Evolutionary conservation across 75 land plant species (phyloP).

Genomic region (Pinus albicaulis): DNA sequence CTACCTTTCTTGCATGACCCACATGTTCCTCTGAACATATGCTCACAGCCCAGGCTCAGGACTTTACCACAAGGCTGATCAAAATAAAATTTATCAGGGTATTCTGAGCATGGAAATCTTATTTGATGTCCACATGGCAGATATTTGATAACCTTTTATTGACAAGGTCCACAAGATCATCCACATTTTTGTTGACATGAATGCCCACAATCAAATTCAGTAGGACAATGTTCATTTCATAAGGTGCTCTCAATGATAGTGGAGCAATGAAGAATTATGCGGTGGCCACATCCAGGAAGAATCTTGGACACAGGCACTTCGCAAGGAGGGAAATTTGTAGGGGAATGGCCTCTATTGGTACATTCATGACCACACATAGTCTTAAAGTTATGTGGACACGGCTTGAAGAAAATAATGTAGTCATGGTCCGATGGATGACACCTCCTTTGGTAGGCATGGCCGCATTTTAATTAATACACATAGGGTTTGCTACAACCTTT

Average conservation of each 20-base stretch:
- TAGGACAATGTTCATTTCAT: no score
- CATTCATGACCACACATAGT: slow-evolving; percentile 11
- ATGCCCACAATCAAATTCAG: no score
- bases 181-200: no score
- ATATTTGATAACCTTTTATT: neutral
- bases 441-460: slow-evolving; percentile 26
- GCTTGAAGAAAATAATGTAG: slow-evolving; percentile 12
- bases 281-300: no score
- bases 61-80: slow-evolving; percentile 14
- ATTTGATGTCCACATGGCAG: slow-evolving; percentile 18
- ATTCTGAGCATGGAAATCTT: slow-evolving; percentile 11
- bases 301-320: no score
- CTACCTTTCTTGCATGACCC: slow-evolving; percentile 17
- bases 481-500: slow-evolving; percentile 22
- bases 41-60: slow-evolving; percentile 13
- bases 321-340: slow-evolving; percentile 10
- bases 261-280: no score
- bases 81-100: slow-evolving; percentile 9
- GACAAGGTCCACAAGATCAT: neutral
- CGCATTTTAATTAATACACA: slow-evolving; percentile 19
- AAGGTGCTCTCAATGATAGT: no score
- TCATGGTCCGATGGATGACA: slow-evolving; percentile 28
- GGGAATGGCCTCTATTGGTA: slow-evolving; percentile 8
- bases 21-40: slow-evolving; percentile 22
- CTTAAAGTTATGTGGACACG: neutral